A percentile compares a stretch with the other conserved stretches of the same genome.
These are phyloP conservation scores for Nectriaceae sp. DNA, from an alignment of 2,329 filamentous ascomycete species.

Conservation along the genomic window DNA sequence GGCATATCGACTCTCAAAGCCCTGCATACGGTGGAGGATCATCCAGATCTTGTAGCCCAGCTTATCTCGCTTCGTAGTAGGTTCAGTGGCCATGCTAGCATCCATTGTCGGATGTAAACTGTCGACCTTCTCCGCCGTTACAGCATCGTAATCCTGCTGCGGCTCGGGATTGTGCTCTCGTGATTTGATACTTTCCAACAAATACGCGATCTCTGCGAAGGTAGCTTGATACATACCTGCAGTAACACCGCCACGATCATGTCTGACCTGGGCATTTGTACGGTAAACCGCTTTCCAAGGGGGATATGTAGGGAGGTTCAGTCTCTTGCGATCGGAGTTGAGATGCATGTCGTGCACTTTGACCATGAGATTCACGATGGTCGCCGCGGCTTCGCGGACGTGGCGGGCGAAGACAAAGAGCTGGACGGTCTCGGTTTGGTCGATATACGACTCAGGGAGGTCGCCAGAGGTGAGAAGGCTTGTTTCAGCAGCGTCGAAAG, in stretches of 20 bases:
- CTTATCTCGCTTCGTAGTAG: slow-evolving; percentile 37
- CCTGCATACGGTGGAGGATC: slow-evolving; percentile 53
- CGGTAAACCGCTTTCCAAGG: slow-evolving; percentile 54
- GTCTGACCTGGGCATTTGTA: slow-evolving; percentile 57
- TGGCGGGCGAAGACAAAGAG: slow-evolving; percentile 58
- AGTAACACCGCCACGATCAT: slow-evolving; percentile 60
- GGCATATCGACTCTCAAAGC: slow-evolving; percentile 59
- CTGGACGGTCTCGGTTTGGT: slow-evolving; percentile 52
- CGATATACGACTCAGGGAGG: slow-evolving; percentile 46
- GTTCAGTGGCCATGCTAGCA: slow-evolving; percentile 37
- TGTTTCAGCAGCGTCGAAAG: slow-evolving; percentile 50
- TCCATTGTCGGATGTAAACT: slow-evolving; percentile 42
- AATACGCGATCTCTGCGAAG: slow-evolving; percentile 44
- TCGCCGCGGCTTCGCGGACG: slow-evolving; percentile 52
- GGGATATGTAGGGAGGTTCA: slow-evolving; percentile 56
- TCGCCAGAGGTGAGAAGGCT: slow-evolving; percentile 46
- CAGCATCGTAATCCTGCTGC: slow-evolving; percentile 20
- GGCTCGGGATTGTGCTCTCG: slow-evolving; percentile 33
- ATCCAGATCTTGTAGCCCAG: slow-evolving; percentile 51
- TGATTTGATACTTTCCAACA: slow-evolving; percentile 46
- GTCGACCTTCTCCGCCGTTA: slow-evolving; percentile 32
- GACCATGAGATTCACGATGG: slow-evolving; percentile 47
- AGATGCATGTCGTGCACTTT: slow-evolving; percentile 52
- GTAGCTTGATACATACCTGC: slow-evolving; percentile 52
- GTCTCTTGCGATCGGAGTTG: slow-evolving; percentile 38